Conservation (phyloP, 2,329 filamentous ascomycete genomes). For the Phaeosphaeria sp. region DNA sequence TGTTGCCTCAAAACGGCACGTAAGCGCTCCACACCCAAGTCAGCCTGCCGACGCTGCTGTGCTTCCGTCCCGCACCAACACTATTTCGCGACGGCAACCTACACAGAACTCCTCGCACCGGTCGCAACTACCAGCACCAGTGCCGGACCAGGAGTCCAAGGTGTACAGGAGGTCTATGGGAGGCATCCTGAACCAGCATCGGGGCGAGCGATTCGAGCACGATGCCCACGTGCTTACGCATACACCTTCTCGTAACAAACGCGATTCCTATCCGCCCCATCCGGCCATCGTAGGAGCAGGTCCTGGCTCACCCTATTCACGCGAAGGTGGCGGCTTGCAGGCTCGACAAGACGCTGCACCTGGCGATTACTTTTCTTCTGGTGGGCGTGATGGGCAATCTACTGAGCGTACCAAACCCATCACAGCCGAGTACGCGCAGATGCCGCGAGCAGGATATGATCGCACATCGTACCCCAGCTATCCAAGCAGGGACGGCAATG, state of each 20-base stretch:
- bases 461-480: slow-evolving; percentile 30
- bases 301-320: slow-evolving; percentile 40
- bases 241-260: slow-evolving; percentile 30
- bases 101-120: slow-evolving; percentile 45
- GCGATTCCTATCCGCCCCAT: slow-evolving; percentile 44
- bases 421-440: slow-evolving; percentile 23
- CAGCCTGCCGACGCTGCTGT: slow-evolving; percentile 19
- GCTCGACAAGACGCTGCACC: slow-evolving; percentile 34
- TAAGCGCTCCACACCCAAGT: slow-evolving; percentile 32
- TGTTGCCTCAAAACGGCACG: slow-evolving; percentile 29
- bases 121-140: slow-evolving; percentile 35
- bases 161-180: slow-evolving; percentile 39
- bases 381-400: slow-evolving; percentile 23
- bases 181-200: slow-evolving; percentile 43
- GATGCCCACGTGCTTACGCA: slow-evolving; percentile 40
- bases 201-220: slow-evolving; percentile 33
- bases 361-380: slow-evolving; percentile 39
- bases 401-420: background rate
- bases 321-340: slow-evolving; percentile 35
- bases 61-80: slow-evolving; percentile 30
- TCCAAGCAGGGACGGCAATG: slow-evolving; percentile 25
- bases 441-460: slow-evolving; percentile 28
- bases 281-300: slow-evolving; percentile 46
- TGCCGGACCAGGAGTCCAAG: slow-evolving; percentile 24
- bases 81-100: slow-evolving; percentile 29